Evolutionary conservation across 352 stramenopile genomes (phyloP).

Genomic region (Phytophthora meadii): DNA sequence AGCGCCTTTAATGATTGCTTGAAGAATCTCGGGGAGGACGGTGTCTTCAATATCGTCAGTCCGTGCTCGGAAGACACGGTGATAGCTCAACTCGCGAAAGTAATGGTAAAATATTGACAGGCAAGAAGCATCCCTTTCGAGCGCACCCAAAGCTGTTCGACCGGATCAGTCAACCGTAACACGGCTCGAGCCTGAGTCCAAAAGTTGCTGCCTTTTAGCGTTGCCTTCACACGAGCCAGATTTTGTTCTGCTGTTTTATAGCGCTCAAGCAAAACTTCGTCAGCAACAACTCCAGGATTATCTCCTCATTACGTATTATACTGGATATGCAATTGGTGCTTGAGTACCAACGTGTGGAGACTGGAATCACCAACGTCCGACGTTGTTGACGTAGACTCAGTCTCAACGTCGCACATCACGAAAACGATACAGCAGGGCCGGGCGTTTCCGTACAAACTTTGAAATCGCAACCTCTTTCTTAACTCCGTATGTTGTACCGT

Average conservation of each 20-base stretch:
- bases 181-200: neutral
- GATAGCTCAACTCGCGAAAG: slow-evolving; percentile 2
- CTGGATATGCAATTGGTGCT: slow-evolving; percentile 14
- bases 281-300: neutral
- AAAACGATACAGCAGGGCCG: slow-evolving; percentile 14
- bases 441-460: slow-evolving; percentile 10
- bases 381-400: neutral
- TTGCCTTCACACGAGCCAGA: neutral
- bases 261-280: neutral
- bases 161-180: no score
- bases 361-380: neutral
- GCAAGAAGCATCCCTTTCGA: slow-evolving; percentile 27
- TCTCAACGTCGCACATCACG: neutral
- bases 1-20: neutral
- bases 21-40: neutral
- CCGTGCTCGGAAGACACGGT: neutral
- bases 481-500: no score
- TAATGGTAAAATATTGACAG: slow-evolving; percentile 18
- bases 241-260: neutral
- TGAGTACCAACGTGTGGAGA: slow-evolving; percentile 21
- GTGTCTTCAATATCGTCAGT: neutral
- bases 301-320: neutral
- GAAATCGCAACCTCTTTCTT: neutral
- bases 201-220: neutral
- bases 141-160: neutral